A percentile compares a stretch with the other conserved stretches of the same genome.
These are phyloP conservation scores for Meredithiella fracta DNA, from an alignment of 2,329 filamentous ascomycete species.

Conservation along the genomic window DNA sequence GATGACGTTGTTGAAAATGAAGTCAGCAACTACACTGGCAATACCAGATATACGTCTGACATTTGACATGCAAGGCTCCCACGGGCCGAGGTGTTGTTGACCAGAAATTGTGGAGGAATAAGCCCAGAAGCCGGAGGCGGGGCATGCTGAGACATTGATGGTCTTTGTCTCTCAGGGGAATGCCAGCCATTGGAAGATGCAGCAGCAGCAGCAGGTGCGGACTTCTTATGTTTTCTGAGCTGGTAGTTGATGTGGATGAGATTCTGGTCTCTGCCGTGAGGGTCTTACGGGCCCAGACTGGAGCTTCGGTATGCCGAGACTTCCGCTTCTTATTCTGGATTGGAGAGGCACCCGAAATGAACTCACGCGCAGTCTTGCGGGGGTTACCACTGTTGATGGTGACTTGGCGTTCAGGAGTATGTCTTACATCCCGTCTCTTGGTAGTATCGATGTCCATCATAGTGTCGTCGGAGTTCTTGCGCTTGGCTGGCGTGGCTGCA, in stretches of 20 bases:
- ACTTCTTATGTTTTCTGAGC: constrained; percentile 25
- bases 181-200: constrained; percentile 23
- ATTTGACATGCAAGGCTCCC: constrained; percentile 54
- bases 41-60: constrained; percentile 57
- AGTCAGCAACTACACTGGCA: constrained; percentile 63
- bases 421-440: constrained; percentile 10
- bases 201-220: constrained; percentile 17
- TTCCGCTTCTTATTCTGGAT: constrained; percentile 25
- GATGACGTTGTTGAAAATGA: constrained; percentile 57
- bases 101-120: constrained; percentile 13
- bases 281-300: constrained; percentile 33
- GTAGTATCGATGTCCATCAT: constrained; percentile 12
- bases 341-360: constrained; percentile 14
- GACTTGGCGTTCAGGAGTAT: constrained; percentile 4
- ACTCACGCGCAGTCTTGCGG: constrained; percentile 11
- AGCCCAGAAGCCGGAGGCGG: constrained; percentile 10
- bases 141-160: not conserved
- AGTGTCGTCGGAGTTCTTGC: constrained; percentile 30
- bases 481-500: constrained; percentile 28
- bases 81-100: constrained; percentile 31
- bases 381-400: constrained; percentile 4
- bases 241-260: constrained; percentile 30
- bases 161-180: constrained; percentile 30
- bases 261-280: constrained; percentile 21
- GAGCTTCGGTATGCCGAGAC: constrained; percentile 23